Conservation (phyloP, 106 monocot species). For the Platanthera zijinensis region DNA sequence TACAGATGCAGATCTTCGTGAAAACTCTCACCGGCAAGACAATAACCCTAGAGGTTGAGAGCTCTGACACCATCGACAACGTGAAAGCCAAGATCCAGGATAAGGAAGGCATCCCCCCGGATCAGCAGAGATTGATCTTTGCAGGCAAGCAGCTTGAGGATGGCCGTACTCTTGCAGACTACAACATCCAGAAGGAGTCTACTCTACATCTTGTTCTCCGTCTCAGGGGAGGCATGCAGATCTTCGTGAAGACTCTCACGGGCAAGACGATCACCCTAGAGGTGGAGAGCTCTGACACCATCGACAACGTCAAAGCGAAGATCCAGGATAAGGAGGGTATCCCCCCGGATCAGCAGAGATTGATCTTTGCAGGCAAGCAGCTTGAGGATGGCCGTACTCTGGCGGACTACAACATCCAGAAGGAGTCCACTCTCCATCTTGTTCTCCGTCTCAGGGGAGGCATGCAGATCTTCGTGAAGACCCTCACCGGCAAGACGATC, state of each 20-base stretch:
- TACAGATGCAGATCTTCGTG: slow-evolving; percentile 64
- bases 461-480: slow-evolving; percentile 9
- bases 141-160: slow-evolving; percentile 89
- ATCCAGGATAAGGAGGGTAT: slow-evolving; percentile 94
- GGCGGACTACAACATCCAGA: slow-evolving; percentile 62
- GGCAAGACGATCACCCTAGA: too few species aligned
- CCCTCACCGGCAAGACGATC: too few species aligned
- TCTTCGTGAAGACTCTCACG: not conserved
- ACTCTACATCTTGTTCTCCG: slow-evolving; percentile 21
- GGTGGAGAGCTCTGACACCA: slow-evolving; percentile 8
- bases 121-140: slow-evolving; percentile 84
- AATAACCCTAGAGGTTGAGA: slow-evolving; percentile 78
- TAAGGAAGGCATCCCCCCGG: slow-evolving; percentile 87
- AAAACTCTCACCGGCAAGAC: slow-evolving; percentile 83
- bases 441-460: slow-evolving; percentile 24
- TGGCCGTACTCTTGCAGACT: slow-evolving; percentile 65
- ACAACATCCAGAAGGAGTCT: slow-evolving; percentile 53
- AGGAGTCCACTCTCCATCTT: slow-evolving; percentile 26
- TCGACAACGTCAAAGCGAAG: slow-evolving; percentile 80
- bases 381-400: slow-evolving; percentile 79
- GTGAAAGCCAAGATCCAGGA: slow-evolving; percentile 87
- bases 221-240: slow-evolving; percentile 24
- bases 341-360: slow-evolving; percentile 80
- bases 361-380: slow-evolving; percentile 88
- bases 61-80: slow-evolving; percentile 74